Evolutionary conservation across 306 rosid species (phyloP), one percentile per base, ranked within the genome.

Genomic region (Calophaca sinica): DNA sequence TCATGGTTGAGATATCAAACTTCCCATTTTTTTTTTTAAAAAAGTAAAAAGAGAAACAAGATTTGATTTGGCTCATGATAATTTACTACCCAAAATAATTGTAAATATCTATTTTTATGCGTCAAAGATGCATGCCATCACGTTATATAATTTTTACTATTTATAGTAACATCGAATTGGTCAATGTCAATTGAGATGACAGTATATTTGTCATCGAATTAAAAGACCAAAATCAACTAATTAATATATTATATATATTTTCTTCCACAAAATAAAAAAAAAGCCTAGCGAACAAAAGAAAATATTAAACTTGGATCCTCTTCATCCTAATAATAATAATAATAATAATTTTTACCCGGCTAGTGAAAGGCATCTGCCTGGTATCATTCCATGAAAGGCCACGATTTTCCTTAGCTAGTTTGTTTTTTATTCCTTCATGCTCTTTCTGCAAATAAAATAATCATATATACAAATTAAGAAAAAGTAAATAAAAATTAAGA

Each of bases 381-480:
- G 96, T 92, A 76, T 92, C 96, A 46, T 87, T 91, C 97, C 97
- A 93, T 15, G 88, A 82, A 74, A 93, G 90, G 26, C 91, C 84
- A 2, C 96, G 91, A 26, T 84, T 78, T 75, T 83, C 88, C 11
- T 29, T 44, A 41, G 44, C 28, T 6, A 82, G 15, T 65, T 70
- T 84, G 68, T 62, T 41, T 59, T 60, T 64, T n/a, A 89, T 88
- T 73, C 62, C 91, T 79, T 91, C 91, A 26, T 93, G 97, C 77
- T 93, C 98, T 76, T 83, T 78, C 98, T 93, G 84, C 57, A 80
- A 78, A 68, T 45, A 35, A 4, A 64, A 20, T 20, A 10, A 39
- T 6, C 31, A 5, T 1, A 33, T 15, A 11, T 45, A 45, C 7
- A 45, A 7, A 5, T 38, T 39, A 3, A n/a, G 11, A 62, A 48